A percentile compares a stretch with the other conserved stretches of the same genome.
phyloP scores from a whole-genome alignment of 2,329 filamentous ascomycete species.

The Dendryphion nanum region DNA sequence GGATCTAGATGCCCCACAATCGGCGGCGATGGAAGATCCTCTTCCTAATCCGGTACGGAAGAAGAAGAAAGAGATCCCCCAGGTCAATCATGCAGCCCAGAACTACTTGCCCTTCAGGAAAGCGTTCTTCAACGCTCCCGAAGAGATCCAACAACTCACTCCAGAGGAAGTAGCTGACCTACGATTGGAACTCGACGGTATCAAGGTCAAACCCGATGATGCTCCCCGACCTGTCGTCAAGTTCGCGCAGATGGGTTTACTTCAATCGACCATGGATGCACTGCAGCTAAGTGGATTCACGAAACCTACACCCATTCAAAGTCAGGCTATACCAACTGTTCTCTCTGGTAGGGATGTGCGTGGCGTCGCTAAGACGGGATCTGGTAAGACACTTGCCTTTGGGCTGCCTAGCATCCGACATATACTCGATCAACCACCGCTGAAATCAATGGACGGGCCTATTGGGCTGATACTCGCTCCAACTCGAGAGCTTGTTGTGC shows the following conservation, averaged over 20 bases:
- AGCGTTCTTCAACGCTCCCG: conserved; percentile 90
- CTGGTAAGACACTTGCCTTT: conserved; percentile 96
- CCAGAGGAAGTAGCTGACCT: conserved; percentile 81
- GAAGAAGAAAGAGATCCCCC: conserved; percentile 92
- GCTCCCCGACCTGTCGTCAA: conserved; percentile 93
- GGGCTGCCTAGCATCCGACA: conserved; percentile 96
- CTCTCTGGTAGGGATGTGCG: conserved; percentile 97
- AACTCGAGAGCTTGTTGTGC: conserved; percentile 87
- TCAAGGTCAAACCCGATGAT: conserved; percentile 75
- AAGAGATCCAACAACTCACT: conserved; percentile 77
- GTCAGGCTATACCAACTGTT: conserved; percentile 89
- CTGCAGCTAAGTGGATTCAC: conserved; percentile 80
- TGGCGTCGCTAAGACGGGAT: conserved; percentile 95
- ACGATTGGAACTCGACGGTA: conserved; percentile 86
- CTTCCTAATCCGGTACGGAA: conserved; percentile 57
- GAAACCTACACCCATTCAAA: conserved; percentile 88
- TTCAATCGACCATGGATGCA: conserved; percentile 81
- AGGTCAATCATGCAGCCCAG: conserved; percentile 81
- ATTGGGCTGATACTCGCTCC: conserved; percentile 89
- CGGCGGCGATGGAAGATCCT: conserved; percentile 56
- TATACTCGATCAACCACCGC: conserved; percentile 85
- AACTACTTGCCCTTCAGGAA: conserved; percentile 85
- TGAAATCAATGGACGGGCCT: conserved; percentile 83
- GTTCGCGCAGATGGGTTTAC: conserved; percentile 93
- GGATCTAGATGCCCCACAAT: conserved; percentile 54